Conservation (phyloP, 1,284 basidiomycete genomes). For the Melampsora americana region DNA sequence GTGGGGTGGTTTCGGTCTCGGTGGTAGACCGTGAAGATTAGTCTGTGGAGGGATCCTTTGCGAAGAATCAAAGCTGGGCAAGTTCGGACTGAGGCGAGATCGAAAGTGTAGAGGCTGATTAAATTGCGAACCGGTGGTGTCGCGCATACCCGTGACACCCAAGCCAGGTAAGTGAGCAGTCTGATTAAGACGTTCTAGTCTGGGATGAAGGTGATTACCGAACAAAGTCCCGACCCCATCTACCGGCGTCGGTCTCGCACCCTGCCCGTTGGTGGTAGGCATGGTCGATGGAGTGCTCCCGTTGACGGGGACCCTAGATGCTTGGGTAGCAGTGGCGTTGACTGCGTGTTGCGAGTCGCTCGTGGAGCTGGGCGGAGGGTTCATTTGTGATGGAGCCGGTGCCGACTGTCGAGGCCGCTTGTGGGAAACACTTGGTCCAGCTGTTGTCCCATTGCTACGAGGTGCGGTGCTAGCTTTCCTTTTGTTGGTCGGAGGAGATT, state of each 20-base stretch:
- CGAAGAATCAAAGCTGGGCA: too few species aligned
- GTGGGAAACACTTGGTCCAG: background rate
- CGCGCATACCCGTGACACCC: background rate
- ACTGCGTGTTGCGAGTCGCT: background rate
- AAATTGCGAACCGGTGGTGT: background rate
- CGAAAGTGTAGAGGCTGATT: background rate
- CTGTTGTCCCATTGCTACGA: too few species aligned
- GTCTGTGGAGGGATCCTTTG: too few species aligned
- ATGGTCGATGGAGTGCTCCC: background rate
- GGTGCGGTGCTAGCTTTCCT: too few species aligned
- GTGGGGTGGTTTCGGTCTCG: too few species aligned
- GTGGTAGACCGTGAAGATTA: too few species aligned
- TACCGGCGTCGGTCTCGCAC: background rate
- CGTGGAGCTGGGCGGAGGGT: background rate
- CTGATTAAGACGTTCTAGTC: too few species aligned
- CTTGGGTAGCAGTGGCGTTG: background rate
- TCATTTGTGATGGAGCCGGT: background rate
- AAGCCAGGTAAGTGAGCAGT: too few species aligned
- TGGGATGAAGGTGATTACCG: too few species aligned
- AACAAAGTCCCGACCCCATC: background rate
- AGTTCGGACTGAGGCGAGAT: background rate
- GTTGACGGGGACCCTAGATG: background rate
- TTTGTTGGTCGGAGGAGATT: too few species aligned
- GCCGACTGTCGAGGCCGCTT: conserved; percentile 25
- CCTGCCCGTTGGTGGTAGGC: too few species aligned